phyloP scores from a whole-genome alignment of 2,329 filamentous ascomycete genomes.

The Pezicula rhizophila region DNA sequence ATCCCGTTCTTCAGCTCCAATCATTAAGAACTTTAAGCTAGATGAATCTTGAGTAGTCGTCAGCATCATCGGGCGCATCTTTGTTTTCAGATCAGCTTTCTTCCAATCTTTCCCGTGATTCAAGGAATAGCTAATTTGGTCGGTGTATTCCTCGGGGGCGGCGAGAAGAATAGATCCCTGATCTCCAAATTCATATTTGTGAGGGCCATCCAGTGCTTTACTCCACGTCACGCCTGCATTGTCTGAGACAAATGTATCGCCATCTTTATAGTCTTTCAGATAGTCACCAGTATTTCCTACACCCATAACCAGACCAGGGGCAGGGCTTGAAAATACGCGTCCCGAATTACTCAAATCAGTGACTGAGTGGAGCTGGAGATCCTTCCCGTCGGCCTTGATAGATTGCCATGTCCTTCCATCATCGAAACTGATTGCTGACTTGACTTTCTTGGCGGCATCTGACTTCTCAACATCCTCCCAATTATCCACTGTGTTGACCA shows the following conservation, averaged over 20 bases:
- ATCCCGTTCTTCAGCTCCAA: conserved; percentile 49
- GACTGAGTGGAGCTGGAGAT: conserved; percentile 86
- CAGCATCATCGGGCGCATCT: conserved; percentile 65
- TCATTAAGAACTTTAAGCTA: conserved; percentile 80
- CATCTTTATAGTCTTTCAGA: conserved; percentile 64
- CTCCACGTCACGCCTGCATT: conserved; percentile 85
- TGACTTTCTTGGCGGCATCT: conserved; percentile 57
- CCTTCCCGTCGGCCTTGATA: conserved; percentile 58
- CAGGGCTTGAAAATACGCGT: conserved; percentile 85
- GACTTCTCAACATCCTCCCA: conserved; percentile 64
- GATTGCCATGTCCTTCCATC: conserved; percentile 81
- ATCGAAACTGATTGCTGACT: conserved; percentile 86
- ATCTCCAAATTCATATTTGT: conserved; percentile 96
- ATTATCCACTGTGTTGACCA: conserved; percentile 87
- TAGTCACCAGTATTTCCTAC: conserved; percentile 81
- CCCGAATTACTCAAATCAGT: conserved; percentile 79
- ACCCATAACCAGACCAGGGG: conserved; percentile 89
- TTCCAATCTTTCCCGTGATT: conserved; percentile 87
- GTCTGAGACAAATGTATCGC: conserved; percentile 82
- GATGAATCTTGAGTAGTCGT: conserved; percentile 92
- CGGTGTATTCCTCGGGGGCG: conserved; percentile 61
- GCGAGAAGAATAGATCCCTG: conserved; percentile 86
- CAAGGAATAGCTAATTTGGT: conserved; percentile 69
- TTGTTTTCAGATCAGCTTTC: conserved; percentile 60
- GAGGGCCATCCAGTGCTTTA: conserved; percentile 67